phyloP scores from a whole-genome alignment of 192 early-diverging fungal genomes.

The Gryganskiella cystojenkinii region DNA sequence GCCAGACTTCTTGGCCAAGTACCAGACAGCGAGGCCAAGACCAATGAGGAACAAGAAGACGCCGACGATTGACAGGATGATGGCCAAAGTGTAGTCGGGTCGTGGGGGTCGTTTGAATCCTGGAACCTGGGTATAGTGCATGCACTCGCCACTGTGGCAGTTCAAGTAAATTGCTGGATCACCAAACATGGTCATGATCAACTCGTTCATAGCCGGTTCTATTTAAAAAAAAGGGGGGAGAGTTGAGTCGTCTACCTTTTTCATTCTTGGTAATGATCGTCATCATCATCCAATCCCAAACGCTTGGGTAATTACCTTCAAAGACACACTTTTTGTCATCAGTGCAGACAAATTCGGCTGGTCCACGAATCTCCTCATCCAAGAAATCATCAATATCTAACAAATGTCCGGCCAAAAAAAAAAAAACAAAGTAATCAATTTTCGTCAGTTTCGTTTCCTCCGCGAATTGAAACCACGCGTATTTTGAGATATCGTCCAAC shows the following conservation, averaged over 20 bases:
- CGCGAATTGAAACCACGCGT: neutral
- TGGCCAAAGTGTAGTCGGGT: constrained; percentile 48
- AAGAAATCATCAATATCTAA: constrained; percentile 84
- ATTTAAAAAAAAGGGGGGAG: constrained; percentile 4
- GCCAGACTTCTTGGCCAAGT: constrained; percentile 40
- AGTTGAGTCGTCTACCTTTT: neutral
- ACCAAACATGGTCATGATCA: constrained; percentile 83
- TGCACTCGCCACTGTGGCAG: constrained; percentile 87
- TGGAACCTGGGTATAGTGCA: constrained; percentile 89
- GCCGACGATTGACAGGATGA: constrained; percentile 52
- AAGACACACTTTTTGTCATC: constrained; percentile 67
- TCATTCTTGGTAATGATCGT: neutral
- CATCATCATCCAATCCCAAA: neutral
- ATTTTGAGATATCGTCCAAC: neutral
- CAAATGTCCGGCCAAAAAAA: neutral
- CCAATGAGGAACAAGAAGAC: constrained; percentile 54
- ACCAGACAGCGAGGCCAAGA: constrained; percentile 34
- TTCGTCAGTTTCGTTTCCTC: too few species aligned
- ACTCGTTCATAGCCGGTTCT: constrained; percentile 86
- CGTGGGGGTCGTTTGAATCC: constrained; percentile 66
- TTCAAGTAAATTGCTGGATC: constrained; percentile 83
- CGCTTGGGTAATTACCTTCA: constrained; percentile 49
- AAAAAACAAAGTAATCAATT: too few species aligned
- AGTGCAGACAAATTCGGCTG: constrained; percentile 75
- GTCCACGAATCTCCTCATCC: constrained; percentile 80